A percentile compares a stretch with the other conserved stretches of the same genome.
These are phyloP conservation scores for Neurospora sp. DNA, from an alignment of 495 filamentous ascomycete species.

Conservation along the genomic window DNA sequence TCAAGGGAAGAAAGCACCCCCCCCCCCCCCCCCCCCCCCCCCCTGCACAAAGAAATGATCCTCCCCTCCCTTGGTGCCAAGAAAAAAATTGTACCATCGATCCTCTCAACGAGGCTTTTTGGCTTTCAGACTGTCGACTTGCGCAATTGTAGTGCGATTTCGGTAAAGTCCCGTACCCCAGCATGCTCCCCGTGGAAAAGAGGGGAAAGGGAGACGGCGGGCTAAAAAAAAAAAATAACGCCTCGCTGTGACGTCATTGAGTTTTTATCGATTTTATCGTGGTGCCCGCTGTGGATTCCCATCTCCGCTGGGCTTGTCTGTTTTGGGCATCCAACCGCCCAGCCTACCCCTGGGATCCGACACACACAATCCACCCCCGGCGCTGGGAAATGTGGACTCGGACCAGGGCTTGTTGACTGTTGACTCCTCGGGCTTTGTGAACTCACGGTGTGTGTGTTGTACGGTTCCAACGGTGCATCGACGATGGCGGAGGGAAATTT, in stretches of 20 bases:
- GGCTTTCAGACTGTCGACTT: not conserved
- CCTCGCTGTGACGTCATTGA: not conserved
- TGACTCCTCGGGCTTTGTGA: not conserved
- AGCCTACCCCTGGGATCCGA: not conserved
- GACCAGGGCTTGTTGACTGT: not conserved
- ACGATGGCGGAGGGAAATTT: not conserved
- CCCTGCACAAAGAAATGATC: not conserved
- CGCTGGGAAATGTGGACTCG: not conserved
- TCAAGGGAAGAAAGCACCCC: no score
- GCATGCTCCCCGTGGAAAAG: not conserved
- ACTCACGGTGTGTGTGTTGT: not conserved
- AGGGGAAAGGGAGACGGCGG: not conserved
- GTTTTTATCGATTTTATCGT: not conserved
- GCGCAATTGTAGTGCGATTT: not conserved
- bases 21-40: no score
- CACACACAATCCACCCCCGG: not conserved
- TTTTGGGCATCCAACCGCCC: not conserved
- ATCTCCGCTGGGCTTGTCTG: not conserved
- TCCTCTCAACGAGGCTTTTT: not conserved
- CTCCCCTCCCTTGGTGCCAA: not conserved
- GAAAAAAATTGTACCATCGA: not conserved
- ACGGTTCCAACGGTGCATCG: not conserved
- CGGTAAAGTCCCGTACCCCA: not conserved
- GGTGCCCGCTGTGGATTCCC: not conserved
- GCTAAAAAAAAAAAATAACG: not conserved